Percentiles rank a stretch among this genome's conserved stretches.
phyloP scores from a whole-genome alignment of 306 rosid genomes.

The Aeschynomene evenia region DNA sequence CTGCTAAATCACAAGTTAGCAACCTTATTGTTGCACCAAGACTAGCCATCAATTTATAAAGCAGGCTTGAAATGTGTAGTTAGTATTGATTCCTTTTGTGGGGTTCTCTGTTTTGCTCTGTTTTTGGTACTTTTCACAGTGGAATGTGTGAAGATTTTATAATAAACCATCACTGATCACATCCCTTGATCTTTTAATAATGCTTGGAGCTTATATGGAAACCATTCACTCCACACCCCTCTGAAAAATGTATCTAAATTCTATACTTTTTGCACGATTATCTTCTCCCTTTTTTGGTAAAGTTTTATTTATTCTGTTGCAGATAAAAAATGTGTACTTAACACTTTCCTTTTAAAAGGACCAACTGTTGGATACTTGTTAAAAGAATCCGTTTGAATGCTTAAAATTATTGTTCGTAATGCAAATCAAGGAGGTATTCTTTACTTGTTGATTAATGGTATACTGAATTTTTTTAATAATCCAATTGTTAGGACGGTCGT shows the following conservation, averaged over 20 bases:
- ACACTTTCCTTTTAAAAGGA: not conserved
- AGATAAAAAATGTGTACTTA: not conserved
- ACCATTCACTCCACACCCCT: not conserved
- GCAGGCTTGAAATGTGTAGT: not conserved
- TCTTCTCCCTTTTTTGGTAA: not conserved
- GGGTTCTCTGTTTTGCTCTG: not conserved
- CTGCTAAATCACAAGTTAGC: too few relatives aligned
- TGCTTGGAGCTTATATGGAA: not conserved
- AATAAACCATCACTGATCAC: not conserved
- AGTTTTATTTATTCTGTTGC: not conserved
- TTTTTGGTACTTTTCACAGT: not conserved
- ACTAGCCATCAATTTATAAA: too few relatives aligned
- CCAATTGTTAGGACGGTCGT: slow-evolving; percentile 58
- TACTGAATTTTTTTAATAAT: not conserved
- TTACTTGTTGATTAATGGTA: not conserved
- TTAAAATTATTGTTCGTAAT: not conserved
- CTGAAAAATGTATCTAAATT: not conserved
- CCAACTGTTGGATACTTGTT: not conserved
- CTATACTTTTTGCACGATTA: not conserved
- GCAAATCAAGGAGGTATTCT: not conserved
- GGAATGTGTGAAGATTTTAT: not conserved
- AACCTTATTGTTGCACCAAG: too few relatives aligned
- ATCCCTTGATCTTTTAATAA: not conserved
- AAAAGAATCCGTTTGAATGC: not conserved
- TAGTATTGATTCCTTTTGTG: not conserved